These are phyloP conservation scores for Trifolium pratense DNA, from an alignment of 306 rosid species.

Conservation along the genomic window DNA sequence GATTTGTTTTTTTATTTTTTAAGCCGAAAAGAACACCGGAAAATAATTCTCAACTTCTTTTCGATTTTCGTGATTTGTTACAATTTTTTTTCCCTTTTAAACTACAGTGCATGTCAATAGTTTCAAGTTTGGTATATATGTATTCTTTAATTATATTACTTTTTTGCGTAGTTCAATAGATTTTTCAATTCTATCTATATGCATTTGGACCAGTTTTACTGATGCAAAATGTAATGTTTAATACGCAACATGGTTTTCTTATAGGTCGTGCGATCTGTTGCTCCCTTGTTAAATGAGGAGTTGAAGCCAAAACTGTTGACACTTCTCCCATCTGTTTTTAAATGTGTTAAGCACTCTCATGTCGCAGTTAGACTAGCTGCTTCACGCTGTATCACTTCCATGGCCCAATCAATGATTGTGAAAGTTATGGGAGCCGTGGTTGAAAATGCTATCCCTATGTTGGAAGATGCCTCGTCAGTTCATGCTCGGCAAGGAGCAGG, in stretches of 20 bases:
- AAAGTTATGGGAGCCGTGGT: constrained; percentile 85
- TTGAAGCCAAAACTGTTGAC: constrained; percentile 83
- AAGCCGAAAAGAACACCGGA: constrained; percentile 2
- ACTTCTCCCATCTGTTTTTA: constrained; percentile 86
- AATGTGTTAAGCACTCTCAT: constrained; percentile 79
- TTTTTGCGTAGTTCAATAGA: neutral
- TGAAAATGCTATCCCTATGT: constrained; percentile 87
- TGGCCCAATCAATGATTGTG: constrained; percentile 88
- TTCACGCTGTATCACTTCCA: constrained; percentile 91
- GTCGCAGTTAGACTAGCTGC: constrained; percentile 98
- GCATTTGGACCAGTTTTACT: constrained; percentile 4
- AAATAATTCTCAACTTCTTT: neutral
- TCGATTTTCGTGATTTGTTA: constrained; percentile 28
- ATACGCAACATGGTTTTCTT: constrained; percentile 37
- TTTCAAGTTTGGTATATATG: constrained; percentile 12
- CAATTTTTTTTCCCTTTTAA: neutral
- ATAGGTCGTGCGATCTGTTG: constrained; percentile 86
- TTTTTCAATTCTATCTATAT: constrained; percentile 8
- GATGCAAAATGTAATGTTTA: constrained; percentile 32
- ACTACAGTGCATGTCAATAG: constrained; percentile 4
- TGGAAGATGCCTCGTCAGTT: constrained; percentile 79
- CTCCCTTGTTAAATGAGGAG: constrained; percentile 74
- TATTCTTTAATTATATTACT: neutral
- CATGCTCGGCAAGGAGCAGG: constrained; percentile 97
- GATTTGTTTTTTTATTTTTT: neutral